Evolutionary conservation across 2,329 filamentous ascomycete species (phyloP).

Genomic region (Aspergillus alliaceus): DNA sequence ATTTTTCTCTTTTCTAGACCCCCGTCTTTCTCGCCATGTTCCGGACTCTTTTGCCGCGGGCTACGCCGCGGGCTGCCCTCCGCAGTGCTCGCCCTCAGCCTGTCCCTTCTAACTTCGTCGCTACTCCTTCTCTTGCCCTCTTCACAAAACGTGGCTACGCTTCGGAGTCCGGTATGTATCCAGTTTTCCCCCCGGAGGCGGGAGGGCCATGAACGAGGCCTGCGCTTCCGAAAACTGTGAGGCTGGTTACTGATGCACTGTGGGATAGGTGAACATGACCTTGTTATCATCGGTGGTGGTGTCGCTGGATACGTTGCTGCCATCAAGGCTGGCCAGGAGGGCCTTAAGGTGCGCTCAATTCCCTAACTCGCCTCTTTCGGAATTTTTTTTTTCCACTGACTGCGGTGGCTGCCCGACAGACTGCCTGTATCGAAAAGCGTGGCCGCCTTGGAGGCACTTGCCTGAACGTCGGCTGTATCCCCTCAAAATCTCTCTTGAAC

Average conservation of each 20-base stretch:
- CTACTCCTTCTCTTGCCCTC: slow-evolving; percentile 45
- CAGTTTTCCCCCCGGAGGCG: background rate
- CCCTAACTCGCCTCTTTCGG: slow-evolving; percentile 9
- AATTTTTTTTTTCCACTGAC: slow-evolving; percentile 1
- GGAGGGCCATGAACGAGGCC: slow-evolving; percentile 7
- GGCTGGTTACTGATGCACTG: slow-evolving; percentile 17
- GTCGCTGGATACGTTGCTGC: slow-evolving; percentile 98
- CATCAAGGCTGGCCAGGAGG: slow-evolving; percentile 98
- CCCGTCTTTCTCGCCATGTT: slow-evolving; percentile 46
- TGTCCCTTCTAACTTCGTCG: slow-evolving; percentile 37
- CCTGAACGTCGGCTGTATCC: slow-evolving; percentile 98
- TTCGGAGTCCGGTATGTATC: slow-evolving; percentile 48
- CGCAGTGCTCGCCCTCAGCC: slow-evolving; percentile 38
- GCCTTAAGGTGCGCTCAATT: slow-evolving; percentile 71
- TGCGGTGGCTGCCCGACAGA: too few relatives aligned
- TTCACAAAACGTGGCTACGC: slow-evolving; percentile 59
- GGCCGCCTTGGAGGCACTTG: slow-evolving; percentile 93
- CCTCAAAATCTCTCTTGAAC: slow-evolving; percentile 98
- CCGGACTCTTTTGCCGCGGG: slow-evolving; percentile 52
- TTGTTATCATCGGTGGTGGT: slow-evolving; percentile 96
- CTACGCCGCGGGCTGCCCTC: slow-evolving; percentile 46
- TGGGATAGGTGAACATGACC: slow-evolving; percentile 80
- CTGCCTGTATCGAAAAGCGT: slow-evolving; percentile 97
- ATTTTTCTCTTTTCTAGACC: slow-evolving; percentile 23
- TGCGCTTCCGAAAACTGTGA: slow-evolving; percentile 16